These are phyloP conservation scores for Asterella californica DNA, from an alignment of 225 moss, liverwort and hornwort genomes.

Conservation along the genomic window DNA sequence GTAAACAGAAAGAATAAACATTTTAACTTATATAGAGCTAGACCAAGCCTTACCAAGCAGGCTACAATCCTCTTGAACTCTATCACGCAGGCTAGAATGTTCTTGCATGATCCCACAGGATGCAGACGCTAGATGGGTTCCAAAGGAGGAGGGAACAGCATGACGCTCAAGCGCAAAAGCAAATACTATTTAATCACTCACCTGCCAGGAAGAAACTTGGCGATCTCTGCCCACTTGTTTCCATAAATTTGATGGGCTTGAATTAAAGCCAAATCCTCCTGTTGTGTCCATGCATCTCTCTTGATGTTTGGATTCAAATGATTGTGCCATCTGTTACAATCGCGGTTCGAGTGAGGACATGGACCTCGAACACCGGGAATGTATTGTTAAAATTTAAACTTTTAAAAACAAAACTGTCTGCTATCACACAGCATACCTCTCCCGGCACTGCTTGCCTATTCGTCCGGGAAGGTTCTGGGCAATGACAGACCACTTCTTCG, in stretches of 20 bases:
- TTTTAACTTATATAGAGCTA: neutral
- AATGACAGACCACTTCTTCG: constrained; percentile 98
- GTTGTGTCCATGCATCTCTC: constrained; percentile 96
- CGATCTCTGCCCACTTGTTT: constrained; percentile 99
- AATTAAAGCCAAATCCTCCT: constrained; percentile 83
- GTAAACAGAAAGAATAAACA: neutral
- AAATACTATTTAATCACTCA: constrained; percentile 14
- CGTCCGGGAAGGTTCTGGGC: constrained; percentile 91
- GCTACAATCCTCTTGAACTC: neutral
- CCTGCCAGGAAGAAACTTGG: constrained; percentile 92
- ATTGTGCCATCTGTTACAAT: constrained; percentile 90
- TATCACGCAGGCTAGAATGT: neutral
- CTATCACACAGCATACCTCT: constrained; percentile 51
- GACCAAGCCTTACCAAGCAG: neutral
- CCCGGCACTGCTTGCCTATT: constrained; percentile 98
- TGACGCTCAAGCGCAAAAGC: neutral
- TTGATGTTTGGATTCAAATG: constrained; percentile 96
- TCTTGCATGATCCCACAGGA: neutral
- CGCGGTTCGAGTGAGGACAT: neutral
- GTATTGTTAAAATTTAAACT: neutral
- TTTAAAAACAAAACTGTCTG: neutral
- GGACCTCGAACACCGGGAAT: neutral
- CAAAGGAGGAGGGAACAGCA: neutral
- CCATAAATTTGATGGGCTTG: constrained; percentile 81
- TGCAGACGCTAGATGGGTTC: neutral